Conservation (phyloP, 805 yeast species). For the Wickerhamia fluorescens region DNA sequence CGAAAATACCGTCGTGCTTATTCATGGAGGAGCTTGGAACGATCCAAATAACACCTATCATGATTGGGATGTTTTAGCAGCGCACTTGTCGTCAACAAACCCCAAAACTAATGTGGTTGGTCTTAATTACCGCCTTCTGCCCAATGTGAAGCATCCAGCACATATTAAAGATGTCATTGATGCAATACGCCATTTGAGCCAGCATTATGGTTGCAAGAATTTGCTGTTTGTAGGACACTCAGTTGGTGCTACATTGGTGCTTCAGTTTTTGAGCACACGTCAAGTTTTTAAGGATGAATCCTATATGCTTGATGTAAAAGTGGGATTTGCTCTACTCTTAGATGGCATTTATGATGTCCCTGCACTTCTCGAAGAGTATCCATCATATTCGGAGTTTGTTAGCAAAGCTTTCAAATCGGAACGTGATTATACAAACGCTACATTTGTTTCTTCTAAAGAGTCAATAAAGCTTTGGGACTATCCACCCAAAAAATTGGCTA, state of each 20-base stretch:
- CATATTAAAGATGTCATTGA: constrained; percentile 50
- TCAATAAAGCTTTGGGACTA: constrained; percentile 2
- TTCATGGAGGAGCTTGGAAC: constrained; percentile 91
- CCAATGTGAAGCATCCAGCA: constrained; percentile 52
- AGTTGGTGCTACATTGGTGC: constrained; percentile 65
- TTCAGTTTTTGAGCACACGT: constrained; percentile 40
- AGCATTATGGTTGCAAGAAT: constrained; percentile 11
- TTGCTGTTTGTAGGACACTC: constrained; percentile 61
- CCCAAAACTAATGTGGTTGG: constrained; percentile 19
- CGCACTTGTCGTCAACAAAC: not conserved
- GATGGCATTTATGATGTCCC: constrained; percentile 67
- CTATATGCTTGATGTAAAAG: no score
- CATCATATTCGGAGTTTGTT: constrained; percentile 50
- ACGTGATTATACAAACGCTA: constrained; percentile 15
- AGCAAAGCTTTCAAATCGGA: constrained; percentile 43
- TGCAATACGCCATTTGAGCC: constrained; percentile 31
- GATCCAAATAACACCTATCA: constrained; percentile 55
- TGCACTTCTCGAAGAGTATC: constrained; percentile 52
- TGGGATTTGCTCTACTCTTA: no score
- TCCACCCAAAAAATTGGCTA: constrained; percentile 14
- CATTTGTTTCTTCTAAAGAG: constrained; percentile 13
- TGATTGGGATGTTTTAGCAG: constrained; percentile 40
- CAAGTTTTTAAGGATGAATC: not conserved
- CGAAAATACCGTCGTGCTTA: constrained; percentile 40
- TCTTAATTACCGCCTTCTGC: constrained; percentile 60